Percentiles rank a stretch among this genome's conserved stretches.
Evolutionary conservation across 768 basidiomycete species (phyloP).

Genomic region (Gymnopilus dilepis): DNA sequence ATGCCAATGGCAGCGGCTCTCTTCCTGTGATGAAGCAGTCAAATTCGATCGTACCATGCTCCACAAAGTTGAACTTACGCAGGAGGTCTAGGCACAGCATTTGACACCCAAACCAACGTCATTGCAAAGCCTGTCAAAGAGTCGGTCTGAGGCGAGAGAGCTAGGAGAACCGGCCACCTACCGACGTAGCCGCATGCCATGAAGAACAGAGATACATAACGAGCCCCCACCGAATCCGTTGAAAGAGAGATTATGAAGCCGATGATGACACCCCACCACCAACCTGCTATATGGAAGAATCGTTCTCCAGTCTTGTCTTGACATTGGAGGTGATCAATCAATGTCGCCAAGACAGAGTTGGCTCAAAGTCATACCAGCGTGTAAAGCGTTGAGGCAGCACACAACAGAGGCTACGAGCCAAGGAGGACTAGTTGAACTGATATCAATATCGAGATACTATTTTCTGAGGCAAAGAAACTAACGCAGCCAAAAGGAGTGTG

Average conservation of each 20-base stretch:
- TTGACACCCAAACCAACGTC: slow-evolving; percentile 67
- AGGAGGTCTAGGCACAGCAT: slow-evolving; percentile 64
- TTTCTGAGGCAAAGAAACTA: slow-evolving; percentile 23
- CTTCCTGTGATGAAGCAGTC: slow-evolving; percentile 36
- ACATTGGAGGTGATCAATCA: not conserved
- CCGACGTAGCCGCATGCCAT: slow-evolving; percentile 58
- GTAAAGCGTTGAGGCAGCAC: slow-evolving; percentile 57
- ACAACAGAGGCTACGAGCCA: slow-evolving; percentile 62
- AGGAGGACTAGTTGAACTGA: slow-evolving; percentile 52
- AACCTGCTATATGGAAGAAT: slow-evolving; percentile 61
- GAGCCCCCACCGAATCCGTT: slow-evolving; percentile 54
- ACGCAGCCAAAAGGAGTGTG: slow-evolving; percentile 67
- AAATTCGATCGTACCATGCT: not conserved
- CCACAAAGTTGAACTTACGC: slow-evolving; percentile 19
- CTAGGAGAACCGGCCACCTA: slow-evolving; percentile 11
- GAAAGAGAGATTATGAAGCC: slow-evolving; percentile 66
- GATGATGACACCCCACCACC: slow-evolving; percentile 66
- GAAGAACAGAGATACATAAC: slow-evolving; percentile 67
- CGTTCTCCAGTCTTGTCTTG: slow-evolving; percentile 64
- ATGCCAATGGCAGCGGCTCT: slow-evolving; percentile 64
- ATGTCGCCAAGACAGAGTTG: not conserved
- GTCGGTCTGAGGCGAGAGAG: not conserved
- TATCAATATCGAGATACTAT: not conserved
- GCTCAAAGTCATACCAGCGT: slow-evolving; percentile 39
- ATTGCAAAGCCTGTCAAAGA: slow-evolving; percentile 42